Evolutionary conservation across 371 early-diverging fungal genomes (phyloP).

Genomic region (Mortierella sp.): DNA sequence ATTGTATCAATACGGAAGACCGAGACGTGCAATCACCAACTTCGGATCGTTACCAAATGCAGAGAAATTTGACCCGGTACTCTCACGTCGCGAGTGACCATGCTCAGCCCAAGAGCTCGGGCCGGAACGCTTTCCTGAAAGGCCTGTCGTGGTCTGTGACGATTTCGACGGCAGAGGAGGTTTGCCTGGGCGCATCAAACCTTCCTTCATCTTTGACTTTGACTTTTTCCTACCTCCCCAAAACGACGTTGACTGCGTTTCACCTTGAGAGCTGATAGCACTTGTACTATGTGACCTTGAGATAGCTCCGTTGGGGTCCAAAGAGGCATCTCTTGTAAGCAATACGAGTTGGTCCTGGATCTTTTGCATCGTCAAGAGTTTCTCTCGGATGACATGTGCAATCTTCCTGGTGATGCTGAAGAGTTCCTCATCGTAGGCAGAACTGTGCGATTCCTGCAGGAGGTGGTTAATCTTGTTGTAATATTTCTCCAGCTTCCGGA

Average conservation of each 20-base stretch:
- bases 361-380: conserved; percentile 42
- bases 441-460: conserved; percentile 28
- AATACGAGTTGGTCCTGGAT: conserved; percentile 39
- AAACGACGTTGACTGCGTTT: conserved; percentile 34
- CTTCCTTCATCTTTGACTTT: conserved; percentile 32
- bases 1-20: neutral
- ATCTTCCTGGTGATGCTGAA: conserved; percentile 41
- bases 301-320: conserved; percentile 17
- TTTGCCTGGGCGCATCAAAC: conserved; percentile 17
- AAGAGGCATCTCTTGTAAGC: conserved; percentile 16
- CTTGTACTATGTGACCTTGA: conserved; percentile 41
- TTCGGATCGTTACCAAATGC: conserved; percentile 18
- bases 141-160: conserved; percentile 34
- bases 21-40: neutral
- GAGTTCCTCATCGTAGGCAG: conserved; percentile 40
- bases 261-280: conserved; percentile 46
- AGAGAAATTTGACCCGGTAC: conserved; percentile 40
- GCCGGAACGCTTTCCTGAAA: conserved; percentile 23
- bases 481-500: conserved; percentile 50
- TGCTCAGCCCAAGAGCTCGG: conserved; percentile 14
- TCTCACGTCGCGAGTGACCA: conserved; percentile 38
- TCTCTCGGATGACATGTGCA: conserved; percentile 36
- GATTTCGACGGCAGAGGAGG: conserved; percentile 42
- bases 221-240: conserved; percentile 47
- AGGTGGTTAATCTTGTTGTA: conserved; percentile 20